Conservation (phyloP, 2,329 filamentous ascomycete species). For the Daldinia sp. region DNA sequence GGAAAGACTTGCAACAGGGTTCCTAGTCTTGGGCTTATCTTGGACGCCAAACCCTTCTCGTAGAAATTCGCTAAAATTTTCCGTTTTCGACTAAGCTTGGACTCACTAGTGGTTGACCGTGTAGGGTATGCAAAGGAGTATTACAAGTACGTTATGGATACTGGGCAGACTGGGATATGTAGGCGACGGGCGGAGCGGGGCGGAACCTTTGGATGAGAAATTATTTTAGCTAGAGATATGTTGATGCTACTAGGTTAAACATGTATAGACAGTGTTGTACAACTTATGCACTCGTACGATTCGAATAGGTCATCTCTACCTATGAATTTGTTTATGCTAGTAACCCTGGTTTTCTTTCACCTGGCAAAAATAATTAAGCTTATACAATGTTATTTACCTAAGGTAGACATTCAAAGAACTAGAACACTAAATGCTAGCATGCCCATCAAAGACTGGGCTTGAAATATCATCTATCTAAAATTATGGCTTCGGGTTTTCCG, state of each 20-base stretch:
- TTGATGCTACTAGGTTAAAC: neutral
- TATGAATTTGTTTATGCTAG: neutral
- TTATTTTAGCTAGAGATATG: neutral
- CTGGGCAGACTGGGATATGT: neutral
- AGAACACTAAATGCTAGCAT: neutral
- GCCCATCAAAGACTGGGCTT: neutral
- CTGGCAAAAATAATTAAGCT: neutral
- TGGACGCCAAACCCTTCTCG: conserved; percentile 31
- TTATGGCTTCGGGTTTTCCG: conserved; percentile 40
- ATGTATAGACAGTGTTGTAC: neutral
- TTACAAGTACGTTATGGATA: conserved; percentile 7
- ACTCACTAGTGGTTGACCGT: neutral
- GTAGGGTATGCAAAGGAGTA: conserved; percentile 5
- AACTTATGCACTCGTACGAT: conserved; percentile 4
- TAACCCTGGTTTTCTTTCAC: neutral
- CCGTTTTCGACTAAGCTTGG: conserved; percentile 30
- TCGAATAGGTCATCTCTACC: neutral
- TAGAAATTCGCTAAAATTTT: conserved; percentile 35
- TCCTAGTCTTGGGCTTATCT: conserved; percentile 22
- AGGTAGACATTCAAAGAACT: neutral
- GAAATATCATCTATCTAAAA: conserved; percentile 9
- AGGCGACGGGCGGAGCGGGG: conserved; percentile 29
- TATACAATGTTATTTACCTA: no score
- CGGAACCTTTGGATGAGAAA: conserved; percentile 13
- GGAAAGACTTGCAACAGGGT: conserved; percentile 26